These are phyloP conservation scores for Tetradesmus lagerheimii DNA, from an alignment of 139 green algal species.

Conservation along the genomic window DNA sequence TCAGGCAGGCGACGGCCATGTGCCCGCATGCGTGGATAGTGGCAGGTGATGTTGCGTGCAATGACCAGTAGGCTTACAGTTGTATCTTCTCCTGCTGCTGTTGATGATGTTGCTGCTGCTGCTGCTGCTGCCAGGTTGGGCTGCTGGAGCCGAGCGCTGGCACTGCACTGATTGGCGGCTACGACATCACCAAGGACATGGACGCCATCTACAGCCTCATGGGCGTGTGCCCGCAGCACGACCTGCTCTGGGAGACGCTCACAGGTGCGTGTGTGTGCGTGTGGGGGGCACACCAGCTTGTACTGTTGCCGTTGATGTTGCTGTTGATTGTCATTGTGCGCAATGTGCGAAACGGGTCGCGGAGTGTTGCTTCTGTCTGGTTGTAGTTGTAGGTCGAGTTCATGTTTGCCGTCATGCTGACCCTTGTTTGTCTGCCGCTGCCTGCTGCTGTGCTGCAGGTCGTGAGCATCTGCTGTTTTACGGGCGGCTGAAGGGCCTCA, in stretches of 20 bases:
- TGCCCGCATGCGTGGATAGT: too few relatives aligned
- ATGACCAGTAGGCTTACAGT: too few relatives aligned
- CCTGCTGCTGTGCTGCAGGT: constrained; percentile 40
- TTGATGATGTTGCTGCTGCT: neutral
- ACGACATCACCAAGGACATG: constrained; percentile 74
- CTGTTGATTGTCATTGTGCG: too few relatives aligned
- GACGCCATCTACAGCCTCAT: constrained; percentile 73
- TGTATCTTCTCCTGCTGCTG: too few relatives aligned
- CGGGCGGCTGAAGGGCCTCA: constrained; percentile 87
- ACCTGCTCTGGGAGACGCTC: constrained; percentile 94
- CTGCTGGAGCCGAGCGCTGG: constrained; percentile 73
- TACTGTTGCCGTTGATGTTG: too few relatives aligned
- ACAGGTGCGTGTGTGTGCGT: constrained; percentile 56
- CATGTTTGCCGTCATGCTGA: too few relatives aligned
- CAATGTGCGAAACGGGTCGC: too few relatives aligned
- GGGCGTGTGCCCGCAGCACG: constrained; percentile 91
- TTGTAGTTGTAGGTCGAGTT: too few relatives aligned
- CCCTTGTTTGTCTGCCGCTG: neutral
- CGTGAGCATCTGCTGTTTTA: constrained; percentile 96
- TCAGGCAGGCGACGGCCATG: too few relatives aligned
- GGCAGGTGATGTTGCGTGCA: too few relatives aligned
- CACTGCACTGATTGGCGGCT: constrained; percentile 67
- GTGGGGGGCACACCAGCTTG: too few relatives aligned
- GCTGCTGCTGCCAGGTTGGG: constrained; percentile 50
- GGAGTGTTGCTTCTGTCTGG: too few relatives aligned